phyloP scores from a whole-genome alignment of 306 rosid genomes.

The Amphicarpaea edgeworthii region DNA sequence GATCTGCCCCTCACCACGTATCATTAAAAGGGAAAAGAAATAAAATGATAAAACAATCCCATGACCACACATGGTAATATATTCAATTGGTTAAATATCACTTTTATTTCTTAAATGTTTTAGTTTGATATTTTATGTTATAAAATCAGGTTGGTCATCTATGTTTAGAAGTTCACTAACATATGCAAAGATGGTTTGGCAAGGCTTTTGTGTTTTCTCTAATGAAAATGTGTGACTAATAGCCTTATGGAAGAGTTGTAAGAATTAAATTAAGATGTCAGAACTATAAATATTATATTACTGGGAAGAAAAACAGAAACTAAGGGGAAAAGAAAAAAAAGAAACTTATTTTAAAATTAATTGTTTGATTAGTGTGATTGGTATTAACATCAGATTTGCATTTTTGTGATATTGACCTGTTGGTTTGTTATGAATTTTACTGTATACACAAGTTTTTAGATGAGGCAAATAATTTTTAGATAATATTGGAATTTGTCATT shows the following conservation, averaged over 20 bases:
- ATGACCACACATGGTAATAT: too few species aligned
- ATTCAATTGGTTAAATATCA: too few species aligned
- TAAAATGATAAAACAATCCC: too few species aligned
- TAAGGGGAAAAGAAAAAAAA: background rate
- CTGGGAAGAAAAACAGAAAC: slow-evolving; percentile 12
- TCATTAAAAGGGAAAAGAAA: too few species aligned
- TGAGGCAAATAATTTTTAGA: background rate
- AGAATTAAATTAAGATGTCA: slow-evolving; percentile 33
- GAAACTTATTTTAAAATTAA: background rate
- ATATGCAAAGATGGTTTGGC: slow-evolving; percentile 37
- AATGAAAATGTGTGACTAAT: slow-evolving; percentile 44
- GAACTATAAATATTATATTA: slow-evolving; percentile 14
- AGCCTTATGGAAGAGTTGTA: slow-evolving; percentile 32
- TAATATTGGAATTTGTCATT: too few species aligned
- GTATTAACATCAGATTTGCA: background rate
- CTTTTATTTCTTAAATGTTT: too few species aligned
- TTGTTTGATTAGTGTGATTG: slow-evolving; percentile 33
- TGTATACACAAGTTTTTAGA: background rate
- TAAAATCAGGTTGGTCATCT: too few species aligned
- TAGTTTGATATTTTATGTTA: too few species aligned
- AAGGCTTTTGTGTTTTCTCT: slow-evolving; percentile 17
- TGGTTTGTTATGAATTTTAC: background rate
- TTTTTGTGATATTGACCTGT: slow-evolving; percentile 20
- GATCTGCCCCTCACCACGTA: too few species aligned
- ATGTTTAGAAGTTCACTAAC: slow-evolving; percentile 33